These are phyloP conservation scores for Elsinoe australis DNA, from an alignment of 2,329 filamentous ascomycete genomes.

Conservation along the genomic window DNA sequence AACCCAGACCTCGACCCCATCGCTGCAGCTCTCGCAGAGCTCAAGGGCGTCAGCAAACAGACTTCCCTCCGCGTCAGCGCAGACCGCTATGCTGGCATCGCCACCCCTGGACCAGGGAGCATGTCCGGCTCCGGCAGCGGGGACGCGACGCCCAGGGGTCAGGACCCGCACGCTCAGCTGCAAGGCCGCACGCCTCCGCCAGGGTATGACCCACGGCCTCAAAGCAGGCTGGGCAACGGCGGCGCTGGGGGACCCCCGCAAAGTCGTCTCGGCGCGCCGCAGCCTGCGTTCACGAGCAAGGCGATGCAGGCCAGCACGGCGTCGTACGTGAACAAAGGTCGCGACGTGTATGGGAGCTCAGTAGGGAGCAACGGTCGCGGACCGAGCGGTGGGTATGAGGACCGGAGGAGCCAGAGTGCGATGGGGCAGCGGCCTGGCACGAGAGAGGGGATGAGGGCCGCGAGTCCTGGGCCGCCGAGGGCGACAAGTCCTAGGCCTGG, in stretches of 20 bases:
- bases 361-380: not conserved
- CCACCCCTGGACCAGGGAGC: conserved; percentile 60
- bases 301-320: conserved; percentile 95
- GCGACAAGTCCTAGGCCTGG: conserved; percentile 50
- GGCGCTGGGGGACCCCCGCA: conserved; percentile 48
- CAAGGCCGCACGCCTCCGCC: conserved; percentile 75
- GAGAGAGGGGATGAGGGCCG: conserved; percentile 47
- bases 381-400: conserved; percentile 15
- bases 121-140: conserved; percentile 31
- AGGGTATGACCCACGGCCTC: conserved; percentile 66
- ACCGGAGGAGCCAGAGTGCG: conserved; percentile 27
- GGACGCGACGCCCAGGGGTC: too few species aligned
- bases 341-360: conserved; percentile 70
- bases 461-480: conserved; percentile 63
- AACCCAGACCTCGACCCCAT: conserved; percentile 81
- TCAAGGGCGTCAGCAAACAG: conserved; percentile 81
- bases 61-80: conserved; percentile 80
- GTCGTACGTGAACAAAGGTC: conserved; percentile 75
- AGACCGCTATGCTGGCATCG: conserved; percentile 88
- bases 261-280: conserved; percentile 75
- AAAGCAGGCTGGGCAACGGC: conserved; percentile 48
- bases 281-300: conserved; percentile 83
- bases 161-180: too few species aligned
- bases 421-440: conserved; percentile 49
- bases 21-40: conserved; percentile 80